Base-by-base conservation (phyloP, 2,329 filamentous ascomycete genomes). In the Ceratocystis papillata region DNA sequence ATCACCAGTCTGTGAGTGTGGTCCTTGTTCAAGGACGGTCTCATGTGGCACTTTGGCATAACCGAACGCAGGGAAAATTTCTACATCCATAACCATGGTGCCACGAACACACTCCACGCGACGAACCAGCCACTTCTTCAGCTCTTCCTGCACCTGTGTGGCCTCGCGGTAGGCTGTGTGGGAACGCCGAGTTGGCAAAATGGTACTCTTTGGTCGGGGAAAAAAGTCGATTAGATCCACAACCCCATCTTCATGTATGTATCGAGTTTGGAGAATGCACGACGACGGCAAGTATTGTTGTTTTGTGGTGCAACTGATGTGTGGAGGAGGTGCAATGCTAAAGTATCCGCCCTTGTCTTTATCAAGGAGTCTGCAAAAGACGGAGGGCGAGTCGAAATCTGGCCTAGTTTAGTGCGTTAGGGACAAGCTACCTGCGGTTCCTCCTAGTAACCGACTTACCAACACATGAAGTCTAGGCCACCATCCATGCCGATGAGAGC, bases 381-480 rank as follows among this genome's bases (percentile, higher is more conserved):
- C 76, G 0, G 86, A 86, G 0, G 88, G 87, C 5, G 87, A 90
- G 74, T 91, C 88, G 72, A 91, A 91, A 70, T 89, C 84, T 2
- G 87, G 88, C 88, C 83, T 87, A 48, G 4, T 63, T 25, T 41
- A 53, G 45, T 6, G 17, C 28, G n/a, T 50, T 46, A 46, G 28
- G 28, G 28, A 45, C 30, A 37, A 30, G 17, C 12, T 10, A 45
- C n/a, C 8, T 12, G 3, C 12, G 20, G 5, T n/a, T 30, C 20
- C 4, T 20, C 66, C 45, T 62, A 69, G 48, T 22, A 57, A 15
- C 50, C 25, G 55, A 37, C 79, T 74, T 72, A 85, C 84, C 87
- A 91, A 74, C 87, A 90, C 86, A 90, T 88, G 70, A 85, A 89
- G 72, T 90, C 88, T 67, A 91, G 75, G 69, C 86, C 87, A 28